Base-by-base conservation (phyloP, 768 basidiomycete genomes). In the Russula ochroleuca region DNA sequence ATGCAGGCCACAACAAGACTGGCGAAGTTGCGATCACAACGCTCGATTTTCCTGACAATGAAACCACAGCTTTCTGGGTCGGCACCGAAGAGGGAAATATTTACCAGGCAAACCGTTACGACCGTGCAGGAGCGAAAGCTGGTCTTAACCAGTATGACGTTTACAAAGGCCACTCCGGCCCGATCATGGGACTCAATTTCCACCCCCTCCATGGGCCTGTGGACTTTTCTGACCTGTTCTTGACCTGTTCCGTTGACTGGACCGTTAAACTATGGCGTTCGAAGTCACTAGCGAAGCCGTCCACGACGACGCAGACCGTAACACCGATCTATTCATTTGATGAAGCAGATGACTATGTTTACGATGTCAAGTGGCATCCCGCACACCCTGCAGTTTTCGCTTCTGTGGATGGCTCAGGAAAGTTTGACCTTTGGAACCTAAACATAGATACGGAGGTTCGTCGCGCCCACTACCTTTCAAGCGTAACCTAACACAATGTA, bases 341-440 rank as follows among this genome's bases (percentile, higher is more conserved):
- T 68, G 96, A 98, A 74, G 92, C 94, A 14, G 94, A 95, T 72
- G 97, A 99, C 74, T 98, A 98, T 73, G 96, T 99, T 11, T 98
- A 97, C 76, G 97, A 98, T 77, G 95, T 93, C 51, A 92, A 89
- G 73, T 99, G 97, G 97, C 97, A 99, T 73, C 94, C 96, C 7
- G 80, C 85, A 15, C 95, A 99, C 75, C 97, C 97, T 15, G 94
- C 96, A 1, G 66, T 95, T 52, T 99, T 98, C 73, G 95, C 92
- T 23, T 86, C 86, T 5, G 97, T 92, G 2, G 94, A 98, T 72
- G 97, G 97, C 2, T 89, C 91, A 2, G 97, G 95, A 28, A 90
- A 88, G 74, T 98, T 99, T 74, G 93, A 98, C 71, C 72, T 99
- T 43, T 99, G 97, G 97, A 98, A 99, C 74, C 74, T 99, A 72